A percentile compares a stretch with the other conserved stretches of the same genome.
Conservation (phyloP, 1,284 basidiomycete species). For the Cryptococcus neoformans region DNA sequence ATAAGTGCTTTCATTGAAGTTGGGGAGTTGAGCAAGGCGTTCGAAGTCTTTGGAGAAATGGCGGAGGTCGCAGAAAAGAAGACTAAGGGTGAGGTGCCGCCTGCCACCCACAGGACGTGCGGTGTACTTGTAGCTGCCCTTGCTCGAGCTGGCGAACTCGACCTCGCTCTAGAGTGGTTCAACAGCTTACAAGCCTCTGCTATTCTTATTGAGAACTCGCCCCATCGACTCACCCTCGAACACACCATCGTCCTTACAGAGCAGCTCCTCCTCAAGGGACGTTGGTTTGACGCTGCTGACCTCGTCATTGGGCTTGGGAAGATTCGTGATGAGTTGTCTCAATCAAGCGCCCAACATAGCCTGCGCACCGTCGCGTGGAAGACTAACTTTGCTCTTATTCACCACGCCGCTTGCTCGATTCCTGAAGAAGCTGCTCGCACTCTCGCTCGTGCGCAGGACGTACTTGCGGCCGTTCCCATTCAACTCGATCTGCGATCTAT, state of each 20-base stretch:
- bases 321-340: background rate
- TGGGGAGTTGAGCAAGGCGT: constrained; percentile 61
- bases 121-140: constrained; percentile 67
- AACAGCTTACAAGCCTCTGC: constrained; percentile 32
- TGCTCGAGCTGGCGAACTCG: constrained; percentile 59
- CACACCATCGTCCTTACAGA: constrained; percentile 9
- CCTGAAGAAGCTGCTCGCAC: background rate
- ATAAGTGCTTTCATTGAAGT: constrained; percentile 69
- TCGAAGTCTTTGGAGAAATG: constrained; percentile 71
- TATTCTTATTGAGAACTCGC: background rate
- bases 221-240: constrained; percentile 9
- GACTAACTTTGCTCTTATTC: background rate
- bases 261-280: constrained; percentile 3
- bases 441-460: constrained; percentile 5
- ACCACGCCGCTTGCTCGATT: background rate
- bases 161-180: constrained; percentile 68
- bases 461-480: constrained; percentile 13
- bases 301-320: background rate
- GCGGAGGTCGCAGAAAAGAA: constrained; percentile 51
- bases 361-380: background rate
- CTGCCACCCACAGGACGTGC: constrained; percentile 56
- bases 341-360: background rate
- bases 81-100: constrained; percentile 52
- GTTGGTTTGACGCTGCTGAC: constrained; percentile 1
- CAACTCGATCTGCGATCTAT: constrained; percentile 5